These are phyloP conservation scores for Naganishia vishniacii DNA, from an alignment of 768 basidiomycete species.

Conservation along the genomic window DNA sequence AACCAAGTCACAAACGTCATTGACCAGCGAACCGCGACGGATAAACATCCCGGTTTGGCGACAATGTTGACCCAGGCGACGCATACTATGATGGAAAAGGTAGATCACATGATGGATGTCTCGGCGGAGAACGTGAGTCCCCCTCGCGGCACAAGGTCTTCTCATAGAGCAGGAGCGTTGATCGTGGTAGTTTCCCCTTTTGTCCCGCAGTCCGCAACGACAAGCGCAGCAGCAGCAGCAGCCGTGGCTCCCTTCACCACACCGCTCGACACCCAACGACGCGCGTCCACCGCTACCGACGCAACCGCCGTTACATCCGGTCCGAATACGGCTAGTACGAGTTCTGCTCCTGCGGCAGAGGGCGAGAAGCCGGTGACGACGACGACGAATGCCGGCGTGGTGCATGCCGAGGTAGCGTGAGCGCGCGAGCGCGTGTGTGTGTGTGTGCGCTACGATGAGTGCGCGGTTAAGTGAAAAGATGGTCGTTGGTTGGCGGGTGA, in stretches of 20 bases:
- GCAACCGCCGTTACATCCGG: neutral
- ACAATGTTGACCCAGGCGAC: constrained; percentile 38
- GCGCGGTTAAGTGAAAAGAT: no score
- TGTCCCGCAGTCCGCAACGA: neutral
- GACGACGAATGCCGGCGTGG: constrained; percentile 43
- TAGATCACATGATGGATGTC: constrained; percentile 30
- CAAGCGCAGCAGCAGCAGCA: constrained; percentile 11
- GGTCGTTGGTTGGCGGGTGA: no score
- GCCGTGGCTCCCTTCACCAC: constrained; percentile 4
- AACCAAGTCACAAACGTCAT: constrained; percentile 40
- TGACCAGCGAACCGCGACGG: constrained; percentile 42
- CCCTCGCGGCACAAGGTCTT: neutral
- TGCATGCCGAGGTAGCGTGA: constrained; percentile 28
- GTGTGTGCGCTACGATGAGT: no score
- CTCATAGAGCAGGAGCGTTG: neutral
- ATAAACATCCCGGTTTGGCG: constrained; percentile 41
- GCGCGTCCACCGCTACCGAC: constrained; percentile 17
- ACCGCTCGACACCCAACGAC: constrained; percentile 3
- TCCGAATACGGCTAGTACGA: constrained; percentile 12
- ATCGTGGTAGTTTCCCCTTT: neutral
- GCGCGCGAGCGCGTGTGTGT: neutral
- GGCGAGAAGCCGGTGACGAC: constrained; percentile 32
- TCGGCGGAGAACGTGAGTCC: constrained; percentile 34
- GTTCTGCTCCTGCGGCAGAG: neutral
- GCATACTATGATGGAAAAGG: constrained; percentile 36